Evolutionary conservation across 768 basidiomycete genomes (phyloP).

Genomic region (Cystofilobasidium macerans): DNA sequence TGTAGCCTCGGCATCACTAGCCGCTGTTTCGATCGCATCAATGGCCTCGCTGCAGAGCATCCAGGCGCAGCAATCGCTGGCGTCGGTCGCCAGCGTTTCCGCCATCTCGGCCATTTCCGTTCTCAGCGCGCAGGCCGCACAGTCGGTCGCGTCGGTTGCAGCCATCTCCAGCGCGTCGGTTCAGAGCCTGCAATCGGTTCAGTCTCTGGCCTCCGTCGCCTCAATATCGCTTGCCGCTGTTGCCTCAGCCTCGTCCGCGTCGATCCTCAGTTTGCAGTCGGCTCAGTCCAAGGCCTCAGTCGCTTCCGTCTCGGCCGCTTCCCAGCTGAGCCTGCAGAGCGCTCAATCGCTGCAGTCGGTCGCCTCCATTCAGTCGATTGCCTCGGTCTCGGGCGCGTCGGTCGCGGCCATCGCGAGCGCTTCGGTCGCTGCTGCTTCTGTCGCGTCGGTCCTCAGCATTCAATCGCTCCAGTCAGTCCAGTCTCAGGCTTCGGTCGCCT

Average conservation of each 20-base stretch:
- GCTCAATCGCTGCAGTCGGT: background rate
- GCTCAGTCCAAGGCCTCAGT: background rate
- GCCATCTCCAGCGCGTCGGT: background rate
- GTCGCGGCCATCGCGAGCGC: background rate
- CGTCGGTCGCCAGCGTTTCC: background rate
- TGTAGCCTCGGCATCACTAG: background rate
- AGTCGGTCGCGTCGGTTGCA: background rate
- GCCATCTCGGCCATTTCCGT: too few relatives aligned
- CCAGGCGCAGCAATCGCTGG: background rate
- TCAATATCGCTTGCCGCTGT: background rate
- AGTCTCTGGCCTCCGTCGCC: background rate
- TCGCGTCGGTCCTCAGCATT: background rate
- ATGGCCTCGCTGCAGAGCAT: background rate
- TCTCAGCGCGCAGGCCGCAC: too few relatives aligned
- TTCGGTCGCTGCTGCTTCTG: slow-evolving; percentile 2
- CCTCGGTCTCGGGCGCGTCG: background rate
- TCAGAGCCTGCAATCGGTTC: background rate
- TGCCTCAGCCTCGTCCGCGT: background rate
- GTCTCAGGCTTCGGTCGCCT: background rate
- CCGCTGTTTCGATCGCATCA: too few relatives aligned
- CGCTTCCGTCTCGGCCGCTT: background rate
- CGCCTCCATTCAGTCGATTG: background rate
- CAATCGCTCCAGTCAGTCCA: background rate
- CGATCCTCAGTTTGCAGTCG: background rate
- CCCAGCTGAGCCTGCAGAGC: background rate